Evolutionary conservation across 2,329 filamentous ascomycete genomes (phyloP).

Genomic region (Trematosphaeria pertusa): DNA sequence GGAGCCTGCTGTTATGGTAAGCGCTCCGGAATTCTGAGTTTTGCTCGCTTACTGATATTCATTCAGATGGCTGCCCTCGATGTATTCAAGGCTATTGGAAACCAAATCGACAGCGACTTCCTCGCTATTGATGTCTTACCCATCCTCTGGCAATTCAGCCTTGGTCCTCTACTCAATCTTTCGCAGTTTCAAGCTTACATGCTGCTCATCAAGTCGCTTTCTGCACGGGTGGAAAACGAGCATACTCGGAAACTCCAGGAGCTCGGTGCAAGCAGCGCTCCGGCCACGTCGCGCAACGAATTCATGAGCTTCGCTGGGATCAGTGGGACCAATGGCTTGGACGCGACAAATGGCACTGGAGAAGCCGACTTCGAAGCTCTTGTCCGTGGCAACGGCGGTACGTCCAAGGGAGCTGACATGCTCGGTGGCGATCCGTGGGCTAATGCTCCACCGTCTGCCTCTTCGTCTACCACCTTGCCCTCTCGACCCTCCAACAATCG

Average conservation of each 20-base stretch:
- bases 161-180: conserved; percentile 87
- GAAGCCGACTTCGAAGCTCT: conserved; percentile 86
- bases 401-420: conserved; percentile 46
- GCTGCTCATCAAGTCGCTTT: conserved; percentile 82
- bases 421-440: conserved; percentile 54
- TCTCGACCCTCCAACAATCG: conserved; percentile 37
- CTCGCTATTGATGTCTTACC: conserved; percentile 90
- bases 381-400: conserved; percentile 71
- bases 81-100: conserved; percentile 83
- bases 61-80: conserved; percentile 78
- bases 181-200: conserved; percentile 88
- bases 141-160: conserved; percentile 87
- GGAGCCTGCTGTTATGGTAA: conserved; percentile 89
- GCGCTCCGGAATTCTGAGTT: conserved; percentile 8
- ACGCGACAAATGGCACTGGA: conserved; percentile 62
- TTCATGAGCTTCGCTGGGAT: conserved; percentile 72
- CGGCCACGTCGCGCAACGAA: conserved; percentile 65
- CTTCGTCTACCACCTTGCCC: conserved; percentile 40
- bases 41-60: conserved; percentile 1
- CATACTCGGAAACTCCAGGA: conserved; percentile 89
- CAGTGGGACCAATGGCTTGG: conserved; percentile 61
- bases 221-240: conserved; percentile 82
- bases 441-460: conserved; percentile 40
- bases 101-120: conserved; percentile 85
- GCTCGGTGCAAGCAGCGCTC: conserved; percentile 67